Evolutionary conservation across 352 stramenopile genomes (phyloP).

Genomic region (Aphanomyces astaci): DNA sequence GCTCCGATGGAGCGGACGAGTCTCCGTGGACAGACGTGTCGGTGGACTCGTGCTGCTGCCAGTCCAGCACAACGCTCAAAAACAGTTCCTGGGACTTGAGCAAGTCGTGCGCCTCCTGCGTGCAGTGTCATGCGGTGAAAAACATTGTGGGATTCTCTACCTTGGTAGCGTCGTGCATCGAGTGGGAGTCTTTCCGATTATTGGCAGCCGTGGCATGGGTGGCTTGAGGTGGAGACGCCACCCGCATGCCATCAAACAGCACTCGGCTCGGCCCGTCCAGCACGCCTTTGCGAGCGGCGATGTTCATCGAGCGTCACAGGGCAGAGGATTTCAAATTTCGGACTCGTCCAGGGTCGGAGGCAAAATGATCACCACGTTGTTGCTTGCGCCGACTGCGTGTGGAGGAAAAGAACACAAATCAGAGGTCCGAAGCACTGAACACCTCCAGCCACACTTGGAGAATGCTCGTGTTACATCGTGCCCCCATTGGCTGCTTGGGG

Average conservation of each 20-base stretch:
- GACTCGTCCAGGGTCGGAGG: too few relatives aligned
- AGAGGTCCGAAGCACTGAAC: not conserved
- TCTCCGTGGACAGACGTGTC: not conserved
- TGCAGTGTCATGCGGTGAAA: not conserved
- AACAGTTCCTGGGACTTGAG: conserved; percentile 73
- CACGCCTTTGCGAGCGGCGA: not conserved
- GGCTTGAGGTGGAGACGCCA: not conserved
- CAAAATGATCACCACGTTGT: not conserved
- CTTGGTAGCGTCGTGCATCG: not conserved
- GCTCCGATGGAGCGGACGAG: conserved; percentile 17
- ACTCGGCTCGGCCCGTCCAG: not conserved
- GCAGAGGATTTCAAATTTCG: not conserved
- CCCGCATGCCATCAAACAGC: conserved; percentile 10
- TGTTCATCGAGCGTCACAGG: conserved; percentile 2
- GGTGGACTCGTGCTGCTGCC: conserved; percentile 34
- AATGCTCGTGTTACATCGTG: not conserved
- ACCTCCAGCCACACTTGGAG: not conserved
- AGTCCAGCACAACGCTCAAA: conserved; percentile 72
- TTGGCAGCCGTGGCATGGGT: not conserved
- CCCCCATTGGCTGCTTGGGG: not conserved
- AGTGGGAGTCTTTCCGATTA: not conserved
- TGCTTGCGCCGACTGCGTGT: not conserved
- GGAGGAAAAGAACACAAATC: not conserved
- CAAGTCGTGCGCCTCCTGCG: conserved; percentile 11
- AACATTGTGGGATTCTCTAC: not conserved